Evolutionary conservation across 257 asterid species (phyloP).

Genomic region (Ilex asprella): DNA sequence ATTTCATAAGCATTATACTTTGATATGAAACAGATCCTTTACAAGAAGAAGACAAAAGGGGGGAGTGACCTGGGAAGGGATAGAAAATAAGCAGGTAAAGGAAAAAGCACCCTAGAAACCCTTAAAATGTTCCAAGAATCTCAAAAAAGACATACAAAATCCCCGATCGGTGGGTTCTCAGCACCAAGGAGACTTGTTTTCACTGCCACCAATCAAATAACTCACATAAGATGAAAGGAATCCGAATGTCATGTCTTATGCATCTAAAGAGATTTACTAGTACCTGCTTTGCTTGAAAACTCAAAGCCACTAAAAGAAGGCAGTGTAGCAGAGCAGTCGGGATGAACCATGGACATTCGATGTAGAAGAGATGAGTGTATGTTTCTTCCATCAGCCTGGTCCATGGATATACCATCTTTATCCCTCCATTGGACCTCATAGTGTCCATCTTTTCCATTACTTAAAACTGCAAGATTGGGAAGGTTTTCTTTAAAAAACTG

Average conservation of each 20-base stretch:
- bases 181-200: constrained; percentile 45
- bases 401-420: constrained; percentile 28
- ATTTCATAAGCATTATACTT: constrained; percentile 2
- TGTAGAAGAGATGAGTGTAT: constrained; percentile 63
- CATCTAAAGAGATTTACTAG: constrained; percentile 8
- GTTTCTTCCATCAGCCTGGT: constrained; percentile 41
- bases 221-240: constrained; percentile 13
- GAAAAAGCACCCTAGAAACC: constrained; percentile 5
- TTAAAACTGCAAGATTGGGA: constrained; percentile 44
- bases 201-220: constrained; percentile 46
- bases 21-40: neutral
- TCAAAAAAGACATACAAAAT: constrained; percentile 48
- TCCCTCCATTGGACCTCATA: constrained; percentile 63
- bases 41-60: neutral
- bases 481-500: constrained; percentile 66
- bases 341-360: constrained; percentile 53
- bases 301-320: constrained; percentile 69
- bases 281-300: constrained; percentile 71
- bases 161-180: constrained; percentile 57
- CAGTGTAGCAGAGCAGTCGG: constrained; percentile 50
- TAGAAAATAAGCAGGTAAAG: neutral
- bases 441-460: constrained; percentile 39
- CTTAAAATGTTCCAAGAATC: constrained; percentile 4
- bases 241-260: neutral
- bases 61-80: neutral